Percentiles rank a stretch among this genome's conserved stretches.
Conservation (phyloP, 352 stramenopile species). For the Phytophthora boehmeriae region DNA sequence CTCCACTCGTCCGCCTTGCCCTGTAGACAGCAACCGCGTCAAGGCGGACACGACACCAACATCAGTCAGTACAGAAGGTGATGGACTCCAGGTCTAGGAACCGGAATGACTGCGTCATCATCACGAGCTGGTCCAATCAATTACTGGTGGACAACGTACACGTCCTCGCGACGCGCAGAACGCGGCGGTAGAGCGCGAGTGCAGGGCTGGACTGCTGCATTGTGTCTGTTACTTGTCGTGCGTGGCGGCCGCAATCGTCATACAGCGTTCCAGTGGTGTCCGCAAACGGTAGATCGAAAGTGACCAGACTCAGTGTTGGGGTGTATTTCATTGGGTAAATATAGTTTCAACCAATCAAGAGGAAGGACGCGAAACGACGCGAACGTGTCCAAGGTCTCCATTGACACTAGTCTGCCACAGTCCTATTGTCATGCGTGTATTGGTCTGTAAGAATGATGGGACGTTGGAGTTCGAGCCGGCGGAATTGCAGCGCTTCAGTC, state of each 20-base stretch:
- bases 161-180: slow-evolving; percentile 69
- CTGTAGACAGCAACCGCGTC: slow-evolving; percentile 29
- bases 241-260: slow-evolving; percentile 12
- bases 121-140: too few relatives aligned
- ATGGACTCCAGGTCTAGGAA: slow-evolving; percentile 2
- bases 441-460: slow-evolving; percentile 85
- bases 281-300: background rate
- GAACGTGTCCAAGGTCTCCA: background rate
- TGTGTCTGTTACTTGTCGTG: slow-evolving; percentile 17
- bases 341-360: background rate
- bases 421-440: slow-evolving; percentile 44
- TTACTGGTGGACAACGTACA: slow-evolving; percentile 51
- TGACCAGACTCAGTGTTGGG: background rate
- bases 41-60: slow-evolving; percentile 9
- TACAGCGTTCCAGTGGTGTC: slow-evolving; percentile 30
- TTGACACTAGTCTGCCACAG: too few relatives aligned
- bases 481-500: slow-evolving; percentile 29
- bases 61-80: slow-evolving; percentile 8
- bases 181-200: slow-evolving; percentile 73
- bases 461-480: slow-evolving; percentile 70
- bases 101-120: background rate
- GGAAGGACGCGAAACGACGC: background rate
- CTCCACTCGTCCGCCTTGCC: slow-evolving; percentile 65
- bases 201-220: slow-evolving; percentile 26
- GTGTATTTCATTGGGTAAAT: too few relatives aligned